Evolutionary conservation across 2,329 filamentous ascomycete genomes (phyloP), one percentile per base, ranked within the genome.

Genomic region (Anthostomella pinea): DNA sequence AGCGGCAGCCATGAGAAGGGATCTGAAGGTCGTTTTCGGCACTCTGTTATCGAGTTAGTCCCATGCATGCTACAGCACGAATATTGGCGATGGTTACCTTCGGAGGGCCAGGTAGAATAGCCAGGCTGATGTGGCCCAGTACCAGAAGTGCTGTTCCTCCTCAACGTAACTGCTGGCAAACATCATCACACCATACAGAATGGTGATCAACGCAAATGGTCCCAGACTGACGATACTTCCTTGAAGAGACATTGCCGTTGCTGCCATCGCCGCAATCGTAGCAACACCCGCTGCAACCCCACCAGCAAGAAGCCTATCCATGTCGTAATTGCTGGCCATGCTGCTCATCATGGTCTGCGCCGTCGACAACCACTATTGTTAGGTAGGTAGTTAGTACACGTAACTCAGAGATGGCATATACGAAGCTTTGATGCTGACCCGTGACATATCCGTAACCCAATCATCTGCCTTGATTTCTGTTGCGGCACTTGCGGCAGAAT

Each of bases 121-220:
- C 86, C 86, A 94, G 6, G 79, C 75, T 0, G 84, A 81, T 0
- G 83, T 77, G 2, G 79, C 66, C 89, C 91, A 97, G 64, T 98
- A 97, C 93, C 93, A 98, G 59, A 95, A 96, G 50, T 97, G 88
- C 32, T 98, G 93, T 61, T 98, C 93, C 65, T 98, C 93, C 63
- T 98, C 93, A 2, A 98, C 88, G 60, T 93, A 98, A 56, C 90
- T 97, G 59, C 87, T 95, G 8, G 90, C 91, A 64, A 97, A 97
- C 90, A 97, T 97, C 80, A 96, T 94, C 23, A 79, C 60, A 2
- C 83, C 81, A 56, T 97, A 95, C 0, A 75, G 62, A 0, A 81
- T 30, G 1, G 75, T 75, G 19, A 81, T 67, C 2, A 73, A 45
- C 3, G 67, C 47, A 33, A 85, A 67, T 3, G 72, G 69, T 7